Percentiles rank a stretch among this genome's conserved stretches.
These are phyloP conservation scores for Stephania yunnanensis DNA, from an alignment of 164 flowering plant species.

Conservation along the genomic window DNA sequence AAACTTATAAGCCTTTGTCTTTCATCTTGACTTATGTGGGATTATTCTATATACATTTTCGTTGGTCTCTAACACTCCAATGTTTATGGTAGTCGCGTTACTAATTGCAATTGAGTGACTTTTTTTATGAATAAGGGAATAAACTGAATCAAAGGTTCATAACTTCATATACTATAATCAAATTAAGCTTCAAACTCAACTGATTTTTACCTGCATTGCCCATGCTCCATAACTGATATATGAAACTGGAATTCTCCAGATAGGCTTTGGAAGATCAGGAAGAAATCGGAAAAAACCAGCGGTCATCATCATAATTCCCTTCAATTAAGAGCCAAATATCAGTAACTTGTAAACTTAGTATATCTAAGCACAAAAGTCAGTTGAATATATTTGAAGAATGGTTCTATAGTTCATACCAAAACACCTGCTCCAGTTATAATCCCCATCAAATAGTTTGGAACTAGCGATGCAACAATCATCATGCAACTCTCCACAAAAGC, in stretches of 20 bases:
- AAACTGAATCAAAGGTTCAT: background rate
- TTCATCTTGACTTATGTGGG: too few species aligned
- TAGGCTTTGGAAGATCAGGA: conserved; percentile 71
- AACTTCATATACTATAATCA: too few species aligned
- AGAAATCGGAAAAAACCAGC: conserved; percentile 73
- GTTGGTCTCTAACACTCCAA: too few species aligned
- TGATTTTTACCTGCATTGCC: conserved; percentile 58
- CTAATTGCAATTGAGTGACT: too few species aligned
- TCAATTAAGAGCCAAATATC: background rate
- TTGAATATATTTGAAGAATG: background rate
- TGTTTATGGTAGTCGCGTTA: too few species aligned
- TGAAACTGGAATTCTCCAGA: conserved; percentile 85
- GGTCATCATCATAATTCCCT: conserved; percentile 87
- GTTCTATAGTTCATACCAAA: conserved; percentile 23
- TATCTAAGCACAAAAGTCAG: background rate
- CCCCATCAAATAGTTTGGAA: conserved; percentile 64
- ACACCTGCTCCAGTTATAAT: conserved; percentile 38
- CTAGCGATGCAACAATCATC: conserved; percentile 70
- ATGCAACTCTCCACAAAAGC: conserved; percentile 62
- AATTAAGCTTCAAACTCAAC: background rate
- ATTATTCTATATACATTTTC: too few species aligned
- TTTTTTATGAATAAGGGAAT: too few species aligned
- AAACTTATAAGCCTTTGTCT: too few species aligned
- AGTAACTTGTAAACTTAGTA: too few species aligned
- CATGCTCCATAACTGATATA: conserved; percentile 65